Base-by-base conservation (phyloP, 768 basidiomycete species). In the Termitomyces titanicus region DNA sequence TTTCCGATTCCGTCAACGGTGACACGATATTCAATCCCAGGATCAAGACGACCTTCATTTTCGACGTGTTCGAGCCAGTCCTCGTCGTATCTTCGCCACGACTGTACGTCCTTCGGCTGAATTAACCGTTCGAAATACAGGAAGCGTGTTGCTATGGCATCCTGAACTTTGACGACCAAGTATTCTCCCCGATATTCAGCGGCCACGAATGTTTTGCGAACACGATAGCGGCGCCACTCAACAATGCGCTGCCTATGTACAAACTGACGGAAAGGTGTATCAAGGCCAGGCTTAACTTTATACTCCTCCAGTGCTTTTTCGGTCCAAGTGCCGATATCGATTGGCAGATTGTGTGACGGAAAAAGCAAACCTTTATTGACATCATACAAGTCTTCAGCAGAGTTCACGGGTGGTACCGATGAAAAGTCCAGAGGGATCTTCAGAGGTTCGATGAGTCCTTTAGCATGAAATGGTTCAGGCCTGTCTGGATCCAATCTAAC, bases 181-280 rank as follows among this genome's bases (percentile, higher is more conserved):
- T 54, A 47, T 54, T 54, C 53, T 29, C 45, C 45, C 5, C 37
- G 44, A 15, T 47, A 33, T 13, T 17, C 0, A 11, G 29, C 18
- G 3, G 17, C 9, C 7, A 47, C 38, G n/a, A 34, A 34, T 20
- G 6, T 54, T 20, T 13, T 27, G 3, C 10, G 37, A 8, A 10
- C 46, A 15, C 53, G 25, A 38, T 54, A 54, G 9, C 53, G 53
- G 24, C 46, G 45, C 53, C 53, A 54, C 15, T 54, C 53, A n/a
- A 54, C 15, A 9, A 54, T 15, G 11, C 29, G 53, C 10, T 37
- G 18, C 29, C 10, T 25, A 18, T 40, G 46, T 29, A 47, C 10
- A 12, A 40, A 40, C 10, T 47, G 34, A 2, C 38, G 53, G 18
- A 54, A 54, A 11, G 34, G 6, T n/a, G 31, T 12, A 29, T 47